These are phyloP conservation scores for Salicornia ramosissima DNA, from an alignment of 148 eudicot species.

Conservation along the genomic window DNA sequence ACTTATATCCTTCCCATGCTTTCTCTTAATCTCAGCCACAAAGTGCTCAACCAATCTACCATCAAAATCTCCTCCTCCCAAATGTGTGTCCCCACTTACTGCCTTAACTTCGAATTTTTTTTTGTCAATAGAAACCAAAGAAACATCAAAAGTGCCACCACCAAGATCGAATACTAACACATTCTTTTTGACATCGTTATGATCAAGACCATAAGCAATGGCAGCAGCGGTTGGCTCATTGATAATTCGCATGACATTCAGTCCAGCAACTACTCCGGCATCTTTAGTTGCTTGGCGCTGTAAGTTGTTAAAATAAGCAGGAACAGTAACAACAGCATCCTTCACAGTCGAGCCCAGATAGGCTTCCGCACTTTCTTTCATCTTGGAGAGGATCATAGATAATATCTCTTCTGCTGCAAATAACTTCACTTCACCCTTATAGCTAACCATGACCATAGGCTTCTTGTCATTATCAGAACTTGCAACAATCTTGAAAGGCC, in stretches of 20 bases:
- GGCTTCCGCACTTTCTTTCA: neutral
- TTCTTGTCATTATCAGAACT: neutral
- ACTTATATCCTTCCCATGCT: neutral
- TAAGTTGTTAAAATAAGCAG: neutral
- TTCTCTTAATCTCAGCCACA: neutral
- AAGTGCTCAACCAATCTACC: neutral
- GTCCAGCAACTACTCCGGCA: conserved; percentile 9
- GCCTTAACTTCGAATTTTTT: neutral
- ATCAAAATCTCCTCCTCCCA: neutral
- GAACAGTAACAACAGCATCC: neutral
- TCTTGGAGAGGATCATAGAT: neutral
- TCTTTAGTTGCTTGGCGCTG: conserved; percentile 6
- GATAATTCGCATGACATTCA: conserved; percentile 5
- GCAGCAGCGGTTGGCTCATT: conserved; percentile 25
- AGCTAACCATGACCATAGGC: neutral
- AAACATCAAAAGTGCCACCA: neutral
- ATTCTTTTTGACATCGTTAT: neutral
- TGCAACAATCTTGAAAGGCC: neutral
- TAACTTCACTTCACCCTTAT: neutral
- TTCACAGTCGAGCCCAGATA: neutral
- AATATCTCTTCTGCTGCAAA: conserved; percentile 3
- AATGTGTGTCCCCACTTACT: neutral
- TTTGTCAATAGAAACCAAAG: neutral
- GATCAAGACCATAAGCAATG: conserved; percentile 4
- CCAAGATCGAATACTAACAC: neutral